Percentiles rank a stretch among this genome's conserved stretches.
Evolutionary conservation across 2,329 filamentous ascomycete genomes (phyloP).

Genomic region (Sporothrix dimorphospora): DNA sequence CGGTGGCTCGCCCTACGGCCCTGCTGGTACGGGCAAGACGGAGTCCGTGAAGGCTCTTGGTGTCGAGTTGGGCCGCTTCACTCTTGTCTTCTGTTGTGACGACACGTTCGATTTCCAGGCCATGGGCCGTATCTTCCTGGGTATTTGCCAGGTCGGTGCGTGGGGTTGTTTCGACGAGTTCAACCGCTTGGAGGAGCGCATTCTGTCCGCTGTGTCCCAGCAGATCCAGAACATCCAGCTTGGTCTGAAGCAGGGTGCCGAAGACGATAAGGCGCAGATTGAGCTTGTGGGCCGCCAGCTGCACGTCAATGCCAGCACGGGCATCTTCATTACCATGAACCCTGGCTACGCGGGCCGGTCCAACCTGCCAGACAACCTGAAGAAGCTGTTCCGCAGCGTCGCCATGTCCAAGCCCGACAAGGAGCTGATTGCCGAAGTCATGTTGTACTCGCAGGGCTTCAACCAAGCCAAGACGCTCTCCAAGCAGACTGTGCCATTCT

Average conservation of each 20-base stretch:
- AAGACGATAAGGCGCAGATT: slow-evolving; percentile 85
- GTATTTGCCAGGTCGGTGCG: slow-evolving; percentile 97
- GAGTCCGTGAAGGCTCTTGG: slow-evolving; percentile 98
- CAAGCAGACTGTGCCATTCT: slow-evolving; percentile 96
- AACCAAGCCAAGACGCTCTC: slow-evolving; percentile 92
- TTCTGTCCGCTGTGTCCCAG: slow-evolving; percentile 95
- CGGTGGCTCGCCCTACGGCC: slow-evolving; percentile 95
- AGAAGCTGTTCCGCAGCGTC: slow-evolving; percentile 98
- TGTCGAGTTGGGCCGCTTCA: slow-evolving; percentile 94
- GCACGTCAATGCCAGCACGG: slow-evolving; percentile 87
- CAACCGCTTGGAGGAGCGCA: slow-evolving; percentile 97
- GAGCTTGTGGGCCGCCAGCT: slow-evolving; percentile 92
- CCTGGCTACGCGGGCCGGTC: slow-evolving; percentile 97
- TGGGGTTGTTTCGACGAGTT: slow-evolving; percentile 99
- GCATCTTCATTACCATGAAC: slow-evolving; percentile 99
- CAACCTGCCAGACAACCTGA: slow-evolving; percentile 97
- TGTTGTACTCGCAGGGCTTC: slow-evolving; percentile 99
- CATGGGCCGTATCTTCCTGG: slow-evolving; percentile 98
- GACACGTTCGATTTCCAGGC: slow-evolving; percentile 99
- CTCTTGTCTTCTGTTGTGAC: slow-evolving; percentile 98
- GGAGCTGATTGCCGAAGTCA: slow-evolving; percentile 98
- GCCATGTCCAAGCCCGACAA: slow-evolving; percentile 99
- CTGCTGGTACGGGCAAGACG: slow-evolving; percentile 97
- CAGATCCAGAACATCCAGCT: slow-evolving; percentile 99
- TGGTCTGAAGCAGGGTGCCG: slow-evolving; percentile 80